Evolutionary conservation across 495 filamentous ascomycete genomes (phyloP), one percentile per base, ranked within the genome.

Genomic region (Penicillium verhagenii): DNA sequence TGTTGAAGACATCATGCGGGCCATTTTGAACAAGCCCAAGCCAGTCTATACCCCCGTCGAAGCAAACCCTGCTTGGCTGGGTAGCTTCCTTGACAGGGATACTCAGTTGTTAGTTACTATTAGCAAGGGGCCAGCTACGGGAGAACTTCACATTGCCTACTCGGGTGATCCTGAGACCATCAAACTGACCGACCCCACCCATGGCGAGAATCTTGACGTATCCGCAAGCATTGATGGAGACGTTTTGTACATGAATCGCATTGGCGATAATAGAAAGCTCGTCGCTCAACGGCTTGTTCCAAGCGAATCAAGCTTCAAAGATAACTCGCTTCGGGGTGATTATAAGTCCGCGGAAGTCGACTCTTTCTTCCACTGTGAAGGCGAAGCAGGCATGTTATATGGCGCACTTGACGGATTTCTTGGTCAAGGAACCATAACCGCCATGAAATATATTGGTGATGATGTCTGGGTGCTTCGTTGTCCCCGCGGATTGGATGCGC

Each of bases 401-500:
- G 70, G 70, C 0, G 29, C 38, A 6, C 70, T 72, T 40, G 64
- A 69, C 31, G 70, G 70, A 9, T 72, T 58, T 38, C 52, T 72
- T 13, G 70, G 70, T 6, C 37, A 50, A 3, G 68, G 70, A n/a
- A 50, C 57, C 4, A 53, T 47, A 6, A 57, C 58, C 14, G 52
- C 57, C 0, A 60, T 72, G 60, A 47, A 43, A 11, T 71, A 64
- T 44, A 47, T 72, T 6, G 68, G 62, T 3, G 54, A 60, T 19
- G 68, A 72, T 65, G 53, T 71, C 2, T 72, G 70, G 70, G 47
- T 21, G 3, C 37, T 72, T 28, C 47, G 50, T 8, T 71, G 66
- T 25, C 66, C 68, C 3, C 56, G 70, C n/a, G 66, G 64, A 1
- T 26, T 72, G 28, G 70, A 72, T 64, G 60, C 68, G 5, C 59